phyloP scores from a whole-genome alignment of 768 basidiomycete species.

The Nevesoporus exiguus region DNA sequence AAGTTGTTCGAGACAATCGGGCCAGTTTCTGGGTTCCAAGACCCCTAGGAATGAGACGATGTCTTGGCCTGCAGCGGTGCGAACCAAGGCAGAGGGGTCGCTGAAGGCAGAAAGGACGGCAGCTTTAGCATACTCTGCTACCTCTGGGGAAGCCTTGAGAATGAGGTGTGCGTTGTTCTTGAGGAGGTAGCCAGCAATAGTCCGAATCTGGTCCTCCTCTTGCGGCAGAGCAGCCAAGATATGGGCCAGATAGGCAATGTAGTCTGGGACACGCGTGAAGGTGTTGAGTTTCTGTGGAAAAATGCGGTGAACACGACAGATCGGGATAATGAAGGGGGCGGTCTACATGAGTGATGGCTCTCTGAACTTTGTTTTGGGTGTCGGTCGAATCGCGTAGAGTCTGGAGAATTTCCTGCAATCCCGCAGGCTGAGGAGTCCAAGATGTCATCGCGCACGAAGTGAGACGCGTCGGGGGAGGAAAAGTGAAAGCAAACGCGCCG shows the following conservation, averaged over 20 bases:
- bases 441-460: constrained; percentile 48
- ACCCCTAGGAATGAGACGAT: constrained; percentile 86
- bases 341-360: constrained; percentile 76
- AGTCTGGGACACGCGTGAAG: constrained; percentile 87
- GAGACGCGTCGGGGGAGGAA: constrained; percentile 28
- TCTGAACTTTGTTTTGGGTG: constrained; percentile 69
- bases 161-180: constrained; percentile 92
- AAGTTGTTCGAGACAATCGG: constrained; percentile 86
- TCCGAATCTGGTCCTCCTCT: constrained; percentile 90
- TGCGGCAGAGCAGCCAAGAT: constrained; percentile 77
- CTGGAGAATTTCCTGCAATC: constrained; percentile 86
- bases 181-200: constrained; percentile 93
- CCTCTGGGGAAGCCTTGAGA: constrained; percentile 60
- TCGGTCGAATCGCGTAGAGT: constrained; percentile 91
- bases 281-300: constrained; percentile 72
- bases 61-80: constrained; percentile 91
- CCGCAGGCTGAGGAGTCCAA: constrained; percentile 84
- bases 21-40: constrained; percentile 91
- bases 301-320: constrained; percentile 19
- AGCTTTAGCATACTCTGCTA: constrained; percentile 69
- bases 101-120: constrained; percentile 79
- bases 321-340: constrained; percentile 17
- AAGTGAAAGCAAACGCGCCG: constrained; percentile 27
- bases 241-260: constrained; percentile 93
- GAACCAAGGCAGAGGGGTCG: constrained; percentile 80